These are phyloP conservation scores for Atkinsonella texensis DNA, from an alignment of 2,329 filamentous ascomycete genomes.

Conservation along the genomic window DNA sequence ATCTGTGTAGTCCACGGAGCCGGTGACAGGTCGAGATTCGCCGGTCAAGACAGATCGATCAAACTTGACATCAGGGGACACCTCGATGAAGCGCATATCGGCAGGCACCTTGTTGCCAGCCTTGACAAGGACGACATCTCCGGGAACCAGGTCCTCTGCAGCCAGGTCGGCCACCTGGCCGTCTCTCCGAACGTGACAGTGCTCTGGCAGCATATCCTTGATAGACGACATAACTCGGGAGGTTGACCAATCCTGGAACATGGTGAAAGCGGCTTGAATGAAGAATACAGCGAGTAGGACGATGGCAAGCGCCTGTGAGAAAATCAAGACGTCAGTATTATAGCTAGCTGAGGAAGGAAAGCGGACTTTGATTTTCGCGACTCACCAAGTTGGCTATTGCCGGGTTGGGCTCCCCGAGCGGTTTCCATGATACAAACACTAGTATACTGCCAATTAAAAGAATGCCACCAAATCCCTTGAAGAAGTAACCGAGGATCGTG, in stretches of 20 bases:
- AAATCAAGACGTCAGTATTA: neutral
- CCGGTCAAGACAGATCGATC: conserved; percentile 62
- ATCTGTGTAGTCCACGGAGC: conserved; percentile 53
- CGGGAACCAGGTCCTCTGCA: conserved; percentile 55
- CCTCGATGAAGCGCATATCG: conserved; percentile 58
- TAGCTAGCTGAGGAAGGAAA: neutral
- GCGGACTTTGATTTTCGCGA: neutral
- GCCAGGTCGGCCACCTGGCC: conserved; percentile 35
- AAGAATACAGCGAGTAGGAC: conserved; percentile 59
- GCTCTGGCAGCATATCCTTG: conserved; percentile 66
- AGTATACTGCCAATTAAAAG: conserved; percentile 56
- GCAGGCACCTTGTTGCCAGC: conserved; percentile 64
- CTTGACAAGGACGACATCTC: conserved; percentile 56
- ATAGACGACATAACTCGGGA: conserved; percentile 69
- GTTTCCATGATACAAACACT: conserved; percentile 67
- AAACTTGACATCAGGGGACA: conserved; percentile 58
- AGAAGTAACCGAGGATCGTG: conserved; percentile 57
- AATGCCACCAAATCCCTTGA: conserved; percentile 64
- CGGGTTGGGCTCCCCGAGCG: conserved; percentile 54
- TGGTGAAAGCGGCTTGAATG: conserved; percentile 57
- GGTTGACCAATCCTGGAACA: conserved; percentile 65
- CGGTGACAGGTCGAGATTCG: conserved; percentile 53
- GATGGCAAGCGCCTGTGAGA: conserved; percentile 48
- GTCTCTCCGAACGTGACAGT: conserved; percentile 53
- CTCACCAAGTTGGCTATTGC: conserved; percentile 47